These are phyloP conservation scores for Nakaseomyces uthaithaninus DNA, from an alignment of 1,139 yeast genomes.

Conservation along the genomic window DNA sequence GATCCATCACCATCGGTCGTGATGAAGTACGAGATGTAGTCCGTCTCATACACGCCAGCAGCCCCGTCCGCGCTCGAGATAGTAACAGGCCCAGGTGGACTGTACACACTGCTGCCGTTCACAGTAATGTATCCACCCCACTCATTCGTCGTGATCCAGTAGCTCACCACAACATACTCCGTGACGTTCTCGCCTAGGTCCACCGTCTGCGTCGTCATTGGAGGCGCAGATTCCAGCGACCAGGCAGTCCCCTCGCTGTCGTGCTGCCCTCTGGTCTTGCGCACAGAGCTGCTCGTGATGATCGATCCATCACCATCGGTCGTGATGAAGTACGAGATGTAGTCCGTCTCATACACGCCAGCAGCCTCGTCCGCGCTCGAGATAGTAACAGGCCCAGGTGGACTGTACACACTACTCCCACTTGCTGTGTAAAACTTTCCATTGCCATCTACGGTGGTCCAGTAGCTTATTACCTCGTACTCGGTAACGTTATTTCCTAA, in stretches of 20 bases:
- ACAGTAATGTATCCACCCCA: not conserved
- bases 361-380: not conserved
- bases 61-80: not conserved
- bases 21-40: slow-evolving; percentile 1
- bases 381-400: not conserved
- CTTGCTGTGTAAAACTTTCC: not conserved
- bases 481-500: slow-evolving; percentile 1
- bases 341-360: not conserved
- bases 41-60: not conserved
- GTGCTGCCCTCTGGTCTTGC: not conserved
- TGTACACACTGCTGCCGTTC: not conserved
- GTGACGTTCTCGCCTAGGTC: not conserved
- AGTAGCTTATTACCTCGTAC: not conserved
- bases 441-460: not conserved
- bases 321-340: not conserved
- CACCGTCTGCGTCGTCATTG: not conserved
- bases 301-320: not conserved
- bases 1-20: slow-evolving; percentile 1
- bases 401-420: not conserved
- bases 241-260: not conserved
- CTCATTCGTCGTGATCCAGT: slow-evolving; percentile 1
- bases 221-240: not conserved
- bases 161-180: not conserved
- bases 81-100: not conserved
- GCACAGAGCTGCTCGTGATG: not conserved